A percentile compares a stretch with the other conserved stretches of the same genome.
phyloP scores from a whole-genome alignment of 306 rosid species.

The Urtica urens region DNA sequence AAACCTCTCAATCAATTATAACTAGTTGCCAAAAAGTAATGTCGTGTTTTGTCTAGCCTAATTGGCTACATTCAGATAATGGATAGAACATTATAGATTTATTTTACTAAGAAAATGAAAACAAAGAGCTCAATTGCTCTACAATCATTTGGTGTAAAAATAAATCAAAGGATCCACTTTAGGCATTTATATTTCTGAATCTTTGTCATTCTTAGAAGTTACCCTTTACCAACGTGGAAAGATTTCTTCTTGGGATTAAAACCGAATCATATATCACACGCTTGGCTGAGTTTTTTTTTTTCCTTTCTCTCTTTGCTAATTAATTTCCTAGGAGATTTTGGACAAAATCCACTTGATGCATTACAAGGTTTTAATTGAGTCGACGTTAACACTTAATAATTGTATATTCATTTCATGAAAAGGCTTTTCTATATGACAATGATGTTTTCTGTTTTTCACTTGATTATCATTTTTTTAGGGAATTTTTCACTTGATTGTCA shows the following conservation, averaged over 20 bases:
- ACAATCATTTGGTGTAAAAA: slow-evolving; percentile 30
- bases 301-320: too few species aligned
- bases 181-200: slow-evolving; percentile 47
- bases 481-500: too few species aligned
- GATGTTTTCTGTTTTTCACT: too few species aligned
- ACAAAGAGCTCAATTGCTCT: slow-evolving; percentile 3
- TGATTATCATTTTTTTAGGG: too few species aligned
- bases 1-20: slow-evolving; percentile 34
- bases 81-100: slow-evolving; percentile 13
- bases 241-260: slow-evolving; percentile 12
- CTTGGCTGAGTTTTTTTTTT: slow-evolving; percentile 19
- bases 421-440: too few species aligned
- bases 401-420: too few species aligned
- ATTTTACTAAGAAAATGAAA: background rate
- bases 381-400: too few species aligned
- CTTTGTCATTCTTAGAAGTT: slow-evolving; percentile 89
- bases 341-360: slow-evolving; percentile 5
- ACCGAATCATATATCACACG: slow-evolving; percentile 23
- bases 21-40: slow-evolving; percentile 25
- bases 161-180: slow-evolving; percentile 22
- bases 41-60: slow-evolving; percentile 11
- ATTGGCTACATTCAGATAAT: slow-evolving; percentile 33
- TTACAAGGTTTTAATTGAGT: background rate
- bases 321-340: slow-evolving; percentile 18
- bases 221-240: slow-evolving; percentile 38